Evolutionary conservation across 768 basidiomycete species (phyloP), one percentile per base, ranked within the genome.

Genomic region (Clathrus columnatus): DNA sequence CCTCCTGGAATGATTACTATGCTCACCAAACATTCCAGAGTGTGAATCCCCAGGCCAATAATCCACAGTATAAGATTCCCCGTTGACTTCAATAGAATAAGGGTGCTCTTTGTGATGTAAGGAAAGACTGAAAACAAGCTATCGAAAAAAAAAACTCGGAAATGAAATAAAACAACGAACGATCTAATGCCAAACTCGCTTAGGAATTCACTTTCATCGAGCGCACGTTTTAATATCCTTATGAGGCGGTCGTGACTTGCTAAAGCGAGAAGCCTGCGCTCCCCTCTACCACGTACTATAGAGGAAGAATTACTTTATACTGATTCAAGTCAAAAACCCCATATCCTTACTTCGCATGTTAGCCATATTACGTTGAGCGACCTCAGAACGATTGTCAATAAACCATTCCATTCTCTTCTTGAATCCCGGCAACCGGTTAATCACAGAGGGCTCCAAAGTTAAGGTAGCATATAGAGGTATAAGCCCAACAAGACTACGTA

Each of bases 381-480:
- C 80, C 55, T 84, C 89, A 0, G 85, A 83, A n/a, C 94, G 73
- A 69, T 98, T 88, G 63, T 96, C 83, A 51, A 97, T 81, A 73
- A 98, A 99, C 96, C 96, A 98, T 58, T 99, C 91, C 81, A 99
- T 82, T 36, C 96, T 82, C 72, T 97, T 98, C 75, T 91, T 97
- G 79, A 99, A 99, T 1, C 96, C 93, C 7, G 94, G 93, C 74
- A 98, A 89, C 26, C 87, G 82, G 64, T 91, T 91, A 62, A 99
- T 78, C 24, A 85, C 81, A 5, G 83, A 72, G 2, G 96, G 94
- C 66, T 98, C 96, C 32, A 99, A 76, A 1, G 95, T 93, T 21
- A 97, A 75, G 0, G 94, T 97, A 7, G 87, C 96, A 67, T 95
- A 98, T 18, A 98, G 78, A 1, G 96, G 96, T 58, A 99, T 97